phyloP scores from a whole-genome alignment of 164 flowering plant genomes.

The Vitis riparia region DNA sequence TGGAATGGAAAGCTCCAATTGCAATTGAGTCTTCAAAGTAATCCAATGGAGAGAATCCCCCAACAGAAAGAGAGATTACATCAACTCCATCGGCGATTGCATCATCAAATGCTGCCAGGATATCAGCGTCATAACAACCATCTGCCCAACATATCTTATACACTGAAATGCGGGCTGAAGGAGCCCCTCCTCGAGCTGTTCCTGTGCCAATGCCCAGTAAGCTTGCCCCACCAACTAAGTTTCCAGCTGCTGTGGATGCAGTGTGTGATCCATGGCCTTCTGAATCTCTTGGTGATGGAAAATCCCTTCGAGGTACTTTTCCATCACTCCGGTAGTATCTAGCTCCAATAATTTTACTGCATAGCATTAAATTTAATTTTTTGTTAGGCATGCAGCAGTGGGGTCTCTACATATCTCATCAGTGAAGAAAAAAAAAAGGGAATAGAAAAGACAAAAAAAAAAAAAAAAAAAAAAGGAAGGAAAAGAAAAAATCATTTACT shows the following conservation, averaged over 20 bases:
- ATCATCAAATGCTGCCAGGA: slow-evolving; percentile 26
- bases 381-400: too few relatives aligned
- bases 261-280: slow-evolving; percentile 33
- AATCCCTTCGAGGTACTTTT: background rate
- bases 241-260: slow-evolving; percentile 24
- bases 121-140: slow-evolving; percentile 17
- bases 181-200: slow-evolving; percentile 30
- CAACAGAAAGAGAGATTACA: slow-evolving; percentile 22
- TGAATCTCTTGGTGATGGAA: slow-evolving; percentile 14
- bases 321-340: background rate
- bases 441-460: too few relatives aligned
- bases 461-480: too few relatives aligned
- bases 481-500: slow-evolving; percentile 5
- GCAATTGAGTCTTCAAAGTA: slow-evolving; percentile 17
- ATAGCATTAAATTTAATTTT: background rate
- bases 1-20: slow-evolving; percentile 22
- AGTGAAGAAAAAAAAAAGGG: too few relatives aligned
- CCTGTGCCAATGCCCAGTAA: slow-evolving; percentile 19
- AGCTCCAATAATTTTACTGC: slow-evolving; percentile 12
- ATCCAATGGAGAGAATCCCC: background rate
- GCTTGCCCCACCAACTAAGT: slow-evolving; percentile 14
- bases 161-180: slow-evolving; percentile 22
- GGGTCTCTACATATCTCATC: too few relatives aligned
- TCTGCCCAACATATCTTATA: slow-evolving; percentile 23
- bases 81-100: slow-evolving; percentile 30